phyloP scores from a whole-genome alignment of 2,329 filamentous ascomycete species.

The Neopestalotiopsis sp. region DNA sequence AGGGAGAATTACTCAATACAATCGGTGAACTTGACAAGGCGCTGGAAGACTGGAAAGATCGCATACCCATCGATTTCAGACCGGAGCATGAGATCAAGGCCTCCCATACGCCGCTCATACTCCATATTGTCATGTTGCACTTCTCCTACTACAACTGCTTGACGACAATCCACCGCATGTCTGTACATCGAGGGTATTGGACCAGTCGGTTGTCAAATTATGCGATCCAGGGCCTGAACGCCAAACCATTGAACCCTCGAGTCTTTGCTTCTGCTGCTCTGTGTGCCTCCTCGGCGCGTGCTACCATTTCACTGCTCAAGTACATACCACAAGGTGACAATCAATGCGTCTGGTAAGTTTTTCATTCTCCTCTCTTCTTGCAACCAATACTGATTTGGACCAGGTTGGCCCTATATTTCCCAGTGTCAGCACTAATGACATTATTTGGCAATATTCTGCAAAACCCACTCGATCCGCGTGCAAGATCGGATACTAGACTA shows the following conservation, averaged over 20 bases:
- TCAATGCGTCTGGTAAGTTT: constrained; percentile 87
- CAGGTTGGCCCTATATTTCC: constrained; percentile 93
- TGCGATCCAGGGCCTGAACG: constrained; percentile 92
- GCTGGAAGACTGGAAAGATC: constrained; percentile 95
- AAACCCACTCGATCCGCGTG: constrained; percentile 88
- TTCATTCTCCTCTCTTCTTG: neutral
- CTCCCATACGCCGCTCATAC: constrained; percentile 87
- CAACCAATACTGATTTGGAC: constrained; percentile 34
- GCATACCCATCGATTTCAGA: constrained; percentile 93
- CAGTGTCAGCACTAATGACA: constrained; percentile 91
- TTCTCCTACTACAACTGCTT: constrained; percentile 98
- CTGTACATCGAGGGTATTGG: constrained; percentile 97
- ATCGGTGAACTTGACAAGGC: constrained; percentile 93
- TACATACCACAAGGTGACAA: constrained; percentile 97
- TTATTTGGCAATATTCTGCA: constrained; percentile 96
- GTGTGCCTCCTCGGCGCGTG: constrained; percentile 89
- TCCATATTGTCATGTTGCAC: constrained; percentile 93
- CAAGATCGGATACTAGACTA: constrained; percentile 84
- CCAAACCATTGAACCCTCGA: constrained; percentile 86
- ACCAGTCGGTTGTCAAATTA: constrained; percentile 93
- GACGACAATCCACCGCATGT: constrained; percentile 98
- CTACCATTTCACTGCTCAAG: constrained; percentile 91
- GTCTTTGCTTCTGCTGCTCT: constrained; percentile 93
- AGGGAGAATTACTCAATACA: constrained; percentile 91
- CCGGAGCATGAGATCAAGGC: constrained; percentile 96